Base-by-base conservation (phyloP, 352 stramenopile species). In the Pythium periplocum region DNA sequence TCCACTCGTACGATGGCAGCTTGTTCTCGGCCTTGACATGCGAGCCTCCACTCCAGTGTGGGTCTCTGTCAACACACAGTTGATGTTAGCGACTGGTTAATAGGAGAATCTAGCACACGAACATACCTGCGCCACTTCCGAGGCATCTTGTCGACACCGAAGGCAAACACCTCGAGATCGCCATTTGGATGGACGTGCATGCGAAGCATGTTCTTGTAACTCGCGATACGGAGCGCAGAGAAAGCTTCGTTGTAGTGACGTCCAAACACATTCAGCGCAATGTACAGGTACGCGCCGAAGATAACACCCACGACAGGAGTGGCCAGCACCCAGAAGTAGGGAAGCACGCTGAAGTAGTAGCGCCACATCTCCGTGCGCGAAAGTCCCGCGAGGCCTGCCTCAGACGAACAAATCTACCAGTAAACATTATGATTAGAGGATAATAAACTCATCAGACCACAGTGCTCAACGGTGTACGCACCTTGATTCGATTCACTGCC, bases 221-320 rank as follows among this genome's bases (percentile, higher is more conserved):
- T 93, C 26, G 82, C 76, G 47, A 93, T 91, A 36, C 83, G 84
- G 49, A 96, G 68, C 32, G 86, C 83, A 31, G 82, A 93, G 45
- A 95, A 96, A 7, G 86, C 84, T 52, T 96, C 86, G 62, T 96
- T 95, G 75, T 93, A 96, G 68, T 96, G 86, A 48, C 79, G 79
- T 11, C 74, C 71, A 48, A 95, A 89, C 9, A 92, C 69, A 51
- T 93, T 95, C 62, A 96, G 71, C 45, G 83, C 71, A 45, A 93
- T 58, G 62, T 93, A 96, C 26, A 96, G 59, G 59, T 96, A 96
- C 39, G 74, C 61, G 42, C 85, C 84, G 46, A 96, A 90, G 45
- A 96, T 78, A 47, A 86, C 81, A 45, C 80, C 82, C 2, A 86
- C 74, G 3, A 93, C 71, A 6, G 85, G 82, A 17, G 85, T 91